These are phyloP conservation scores for Neurospora tetraspora DNA, from an alignment of 495 filamentous ascomycete species.

Conservation along the genomic window DNA sequence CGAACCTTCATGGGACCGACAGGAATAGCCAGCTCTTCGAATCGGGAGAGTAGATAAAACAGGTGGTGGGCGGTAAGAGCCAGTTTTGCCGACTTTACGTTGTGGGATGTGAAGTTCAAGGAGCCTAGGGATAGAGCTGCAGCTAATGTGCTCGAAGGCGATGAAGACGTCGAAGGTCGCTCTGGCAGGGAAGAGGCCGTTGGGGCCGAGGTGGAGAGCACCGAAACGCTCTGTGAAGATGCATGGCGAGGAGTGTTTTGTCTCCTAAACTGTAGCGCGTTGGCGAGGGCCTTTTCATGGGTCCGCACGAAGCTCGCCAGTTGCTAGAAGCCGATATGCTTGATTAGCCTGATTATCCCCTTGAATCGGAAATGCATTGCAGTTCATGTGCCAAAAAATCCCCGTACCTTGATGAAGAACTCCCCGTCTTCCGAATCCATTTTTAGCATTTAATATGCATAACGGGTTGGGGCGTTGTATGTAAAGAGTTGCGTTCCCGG, in stretches of 20 bases:
- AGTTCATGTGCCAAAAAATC: background rate
- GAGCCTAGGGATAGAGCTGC: constrained; percentile 78
- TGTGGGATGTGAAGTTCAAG: constrained; percentile 73
- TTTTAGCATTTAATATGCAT: constrained; percentile 36
- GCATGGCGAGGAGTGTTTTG: constrained; percentile 56
- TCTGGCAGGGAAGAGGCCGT: constrained; percentile 39
- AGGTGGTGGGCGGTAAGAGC: constrained; percentile 95
- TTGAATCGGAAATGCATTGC: background rate
- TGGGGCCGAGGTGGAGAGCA: constrained; percentile 38
- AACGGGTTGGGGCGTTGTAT: constrained; percentile 15
- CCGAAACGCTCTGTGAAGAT: constrained; percentile 42
- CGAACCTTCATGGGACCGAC: constrained; percentile 95
- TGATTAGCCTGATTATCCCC: background rate
- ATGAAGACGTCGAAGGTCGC: constrained; percentile 47
- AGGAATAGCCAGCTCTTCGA: constrained; percentile 80
- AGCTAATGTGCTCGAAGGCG: constrained; percentile 64
- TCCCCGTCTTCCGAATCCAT: constrained; percentile 86
- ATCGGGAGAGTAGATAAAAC: constrained; percentile 88
- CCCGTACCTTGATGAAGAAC: constrained; percentile 71
- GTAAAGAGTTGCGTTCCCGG: constrained; percentile 6
- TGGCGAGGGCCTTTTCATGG: constrained; percentile 93
- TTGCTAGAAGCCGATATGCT: constrained; percentile 45
- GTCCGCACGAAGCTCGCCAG: constrained; percentile 91
- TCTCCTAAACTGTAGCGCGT: constrained; percentile 76
- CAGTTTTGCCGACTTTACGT: constrained; percentile 78